These are phyloP conservation scores for Globisporangium emineosum DNA, from an alignment of 352 stramenopile species.

Conservation along the genomic window DNA sequence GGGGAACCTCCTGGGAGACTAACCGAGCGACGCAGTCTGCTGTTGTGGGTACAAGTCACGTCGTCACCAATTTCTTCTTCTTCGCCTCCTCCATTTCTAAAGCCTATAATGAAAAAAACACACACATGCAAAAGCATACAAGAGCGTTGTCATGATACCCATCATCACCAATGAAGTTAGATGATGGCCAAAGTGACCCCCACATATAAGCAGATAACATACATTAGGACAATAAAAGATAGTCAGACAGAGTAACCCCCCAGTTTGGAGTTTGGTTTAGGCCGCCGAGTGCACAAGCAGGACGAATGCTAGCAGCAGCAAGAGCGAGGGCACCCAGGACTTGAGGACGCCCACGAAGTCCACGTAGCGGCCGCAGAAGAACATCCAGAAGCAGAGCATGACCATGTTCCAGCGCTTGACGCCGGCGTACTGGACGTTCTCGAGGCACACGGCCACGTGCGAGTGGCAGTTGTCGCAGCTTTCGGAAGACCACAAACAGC, in stretches of 20 bases:
- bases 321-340: conserved; percentile 34
- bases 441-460: conserved; percentile 88
- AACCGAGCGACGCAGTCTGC: background rate
- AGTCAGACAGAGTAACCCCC: background rate
- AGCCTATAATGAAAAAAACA: conserved; percentile 5
- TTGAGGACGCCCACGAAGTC: conserved; percentile 31
- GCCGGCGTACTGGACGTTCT: conserved; percentile 54
- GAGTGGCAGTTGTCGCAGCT: conserved; percentile 97
- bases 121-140: background rate
- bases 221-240: background rate
- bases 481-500: background rate
- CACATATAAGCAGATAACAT: background rate
- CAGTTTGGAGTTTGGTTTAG: conserved; percentile 23
- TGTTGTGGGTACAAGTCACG: background rate
- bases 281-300: conserved; percentile 25
- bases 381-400: conserved; percentile 81
- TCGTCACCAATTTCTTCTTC: background rate
- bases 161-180: background rate
- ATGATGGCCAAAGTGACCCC: background rate
- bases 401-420: conserved; percentile 78
- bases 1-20: conserved; percentile 72
- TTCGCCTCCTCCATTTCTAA: background rate
- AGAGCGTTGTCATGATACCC: background rate
- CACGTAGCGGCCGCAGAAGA: conserved; percentile 64
- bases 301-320: conserved; percentile 22